Evolutionary conservation across 1,284 basidiomycete species (phyloP), one percentile per base, ranked within the genome.

Genomic region (Coriolopsis trogii): DNA sequence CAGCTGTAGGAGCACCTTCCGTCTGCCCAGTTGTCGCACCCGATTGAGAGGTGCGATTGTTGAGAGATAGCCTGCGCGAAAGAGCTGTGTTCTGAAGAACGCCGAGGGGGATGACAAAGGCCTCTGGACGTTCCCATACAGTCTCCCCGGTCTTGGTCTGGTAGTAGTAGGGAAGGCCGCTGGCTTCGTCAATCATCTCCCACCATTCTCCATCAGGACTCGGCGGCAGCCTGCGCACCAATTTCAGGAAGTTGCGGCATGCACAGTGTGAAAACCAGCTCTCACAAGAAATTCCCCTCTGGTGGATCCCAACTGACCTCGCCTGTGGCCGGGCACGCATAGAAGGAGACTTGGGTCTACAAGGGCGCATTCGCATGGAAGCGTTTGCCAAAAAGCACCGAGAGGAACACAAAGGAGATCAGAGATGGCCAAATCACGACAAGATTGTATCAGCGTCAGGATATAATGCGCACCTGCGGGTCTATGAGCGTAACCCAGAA

Each of bases 231-330:
- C 89, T 91, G 62, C 16, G 41, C 43, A 16, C 41, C 38, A 23
- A 9, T 34, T 21, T 30, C 29, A 43, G 23, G 38, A 44, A 41
- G 23, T 21, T 16, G 41, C 48, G 54, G 46, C 40, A 33, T 53
- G 37, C 51, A 41, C 20, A 46, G 15, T 3, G 31, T 20, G 6
- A 41, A 20, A 12, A 10, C 18, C 49, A 61, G 62, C 49, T 75
- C 84, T 69, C 67, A 91, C 89, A 95, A 87, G 67, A 94, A 93
- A 46, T 90, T 87, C 13, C 93, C 92, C n/a, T 87, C 80, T 4
- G 93, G 93, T 3, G 93, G 85, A 64, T 93, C 89, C 94, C 94
- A 97, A 64, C 88, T 89, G 53, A 94, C 93, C 67, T 95, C 85
- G 10, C 94, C 94, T 16, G 91, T 91, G 0, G 92, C 84, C 33